Percentiles rank a stretch among this genome's conserved stretches.
Evolutionary conservation across 768 basidiomycete genomes (phyloP).

Genomic region (Gymnopilus dilepis): DNA sequence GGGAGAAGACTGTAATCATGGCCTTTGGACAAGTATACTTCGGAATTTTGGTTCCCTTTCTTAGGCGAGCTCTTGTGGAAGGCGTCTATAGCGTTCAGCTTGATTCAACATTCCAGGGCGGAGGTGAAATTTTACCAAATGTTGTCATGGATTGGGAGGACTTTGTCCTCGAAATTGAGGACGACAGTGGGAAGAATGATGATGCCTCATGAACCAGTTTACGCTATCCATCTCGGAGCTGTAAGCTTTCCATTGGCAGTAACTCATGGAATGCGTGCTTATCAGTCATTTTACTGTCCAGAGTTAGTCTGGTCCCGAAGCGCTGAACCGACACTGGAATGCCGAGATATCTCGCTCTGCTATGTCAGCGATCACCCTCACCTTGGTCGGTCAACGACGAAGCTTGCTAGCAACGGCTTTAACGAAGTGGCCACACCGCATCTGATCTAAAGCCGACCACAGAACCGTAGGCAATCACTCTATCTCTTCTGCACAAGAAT

Average conservation of each 20-base stretch:
- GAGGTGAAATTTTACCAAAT: constrained; percentile 26
- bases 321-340: neutral
- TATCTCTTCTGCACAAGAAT: neutral
- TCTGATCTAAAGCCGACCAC: neutral
- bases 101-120: constrained; percentile 27
- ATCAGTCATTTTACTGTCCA: neutral
- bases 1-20: constrained; percentile 41
- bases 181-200: constrained; percentile 16
- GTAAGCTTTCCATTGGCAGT: neutral
- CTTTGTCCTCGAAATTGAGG: constrained; percentile 29
- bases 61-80: constrained; percentile 70
- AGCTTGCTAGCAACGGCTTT: neutral
- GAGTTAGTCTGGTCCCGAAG: neutral
- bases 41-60: constrained; percentile 69
- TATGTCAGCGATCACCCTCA: constrained; percentile 7
- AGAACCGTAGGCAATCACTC: neutral
- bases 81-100: constrained; percentile 67
- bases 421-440: neutral
- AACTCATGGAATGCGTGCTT: neutral
- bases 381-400: neutral
- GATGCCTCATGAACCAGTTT: constrained; percentile 13
- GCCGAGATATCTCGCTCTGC: constrained; percentile 5
- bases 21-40: constrained; percentile 65
- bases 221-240: neutral
- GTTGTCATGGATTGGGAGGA: constrained; percentile 43